A percentile compares a stretch with the other conserved stretches of the same genome.
Evolutionary conservation across 192 early-diverging fungal genomes (phyloP).

Genomic region (Globomyces pollinis-pini): DNA sequence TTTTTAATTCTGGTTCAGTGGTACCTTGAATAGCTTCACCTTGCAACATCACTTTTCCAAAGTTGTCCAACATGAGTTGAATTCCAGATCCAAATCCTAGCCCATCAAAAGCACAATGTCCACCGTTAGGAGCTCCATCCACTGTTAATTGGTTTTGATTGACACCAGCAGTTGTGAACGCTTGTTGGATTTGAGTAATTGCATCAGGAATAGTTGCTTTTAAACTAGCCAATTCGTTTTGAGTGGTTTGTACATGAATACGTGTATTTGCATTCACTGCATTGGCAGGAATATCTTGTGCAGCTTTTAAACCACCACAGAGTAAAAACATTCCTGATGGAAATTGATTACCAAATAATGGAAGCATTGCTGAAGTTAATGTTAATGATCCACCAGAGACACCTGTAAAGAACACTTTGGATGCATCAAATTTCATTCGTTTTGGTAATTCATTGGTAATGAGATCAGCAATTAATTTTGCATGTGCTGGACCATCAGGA

Average conservation of each 20-base stretch:
- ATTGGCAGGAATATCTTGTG: background rate
- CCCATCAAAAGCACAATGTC: constrained; percentile 25
- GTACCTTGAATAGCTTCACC: background rate
- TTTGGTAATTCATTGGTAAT: constrained; percentile 17
- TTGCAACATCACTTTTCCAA: constrained; percentile 10
- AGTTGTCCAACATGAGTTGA: constrained; percentile 19
- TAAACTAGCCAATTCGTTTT: constrained; percentile 13
- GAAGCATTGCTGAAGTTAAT: constrained; percentile 16
- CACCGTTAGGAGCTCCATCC: constrained; percentile 20
- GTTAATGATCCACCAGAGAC: constrained; percentile 20
- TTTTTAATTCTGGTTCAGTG: background rate
- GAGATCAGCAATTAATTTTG: constrained; percentile 14
- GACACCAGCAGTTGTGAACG: background rate
- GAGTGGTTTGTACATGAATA: constrained; percentile 20
- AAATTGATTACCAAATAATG: constrained; percentile 17
- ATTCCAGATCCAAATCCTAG: constrained; percentile 16
- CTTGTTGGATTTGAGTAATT: constrained; percentile 3
- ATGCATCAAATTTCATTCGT: constrained; percentile 13
- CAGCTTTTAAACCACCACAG: constrained; percentile 14
- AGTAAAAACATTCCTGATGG: constrained; percentile 5
- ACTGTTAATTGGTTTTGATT: constrained; percentile 9
- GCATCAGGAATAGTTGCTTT: constrained; percentile 8
- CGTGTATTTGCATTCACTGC: background rate
- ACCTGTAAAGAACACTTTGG: constrained; percentile 21
- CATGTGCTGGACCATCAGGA: constrained; percentile 16